Evolutionary conservation across 2,329 filamentous ascomycete species (phyloP).

Genomic region (Trichoderma asperellum): DNA sequence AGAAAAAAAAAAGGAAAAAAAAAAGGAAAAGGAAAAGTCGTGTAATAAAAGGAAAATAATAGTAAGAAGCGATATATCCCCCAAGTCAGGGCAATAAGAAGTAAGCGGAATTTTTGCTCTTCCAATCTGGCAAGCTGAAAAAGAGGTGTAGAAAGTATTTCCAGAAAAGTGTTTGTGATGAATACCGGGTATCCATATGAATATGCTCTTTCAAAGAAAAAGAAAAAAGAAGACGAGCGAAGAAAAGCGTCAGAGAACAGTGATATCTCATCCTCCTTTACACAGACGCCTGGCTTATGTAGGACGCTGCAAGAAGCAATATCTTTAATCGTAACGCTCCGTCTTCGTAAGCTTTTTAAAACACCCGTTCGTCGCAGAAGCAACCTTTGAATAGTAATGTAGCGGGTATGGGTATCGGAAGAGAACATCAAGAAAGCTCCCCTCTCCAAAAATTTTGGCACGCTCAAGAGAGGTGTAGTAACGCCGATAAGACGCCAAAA

Average conservation of each 20-base stretch:
- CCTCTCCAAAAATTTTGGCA: too few relatives aligned
- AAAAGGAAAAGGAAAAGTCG: neutral
- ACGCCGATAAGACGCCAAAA: neutral
- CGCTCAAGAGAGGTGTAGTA: neutral
- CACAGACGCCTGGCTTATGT: neutral
- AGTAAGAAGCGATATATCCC: neutral
- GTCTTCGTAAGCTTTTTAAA: neutral
- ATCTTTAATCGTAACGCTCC: neutral
- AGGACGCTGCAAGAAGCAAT: neutral
- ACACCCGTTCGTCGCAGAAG: neutral
- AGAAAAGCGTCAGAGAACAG: neutral
- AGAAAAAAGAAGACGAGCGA: neutral
- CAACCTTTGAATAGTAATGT: neutral
- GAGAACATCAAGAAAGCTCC: too few relatives aligned
- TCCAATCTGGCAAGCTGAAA: neutral
- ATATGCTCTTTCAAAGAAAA: neutral
- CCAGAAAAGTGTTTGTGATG: neutral
- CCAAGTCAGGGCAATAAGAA: neutral
- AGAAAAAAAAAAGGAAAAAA: too few relatives aligned
- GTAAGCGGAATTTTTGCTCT: neutral
- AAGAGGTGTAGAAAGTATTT: neutral
- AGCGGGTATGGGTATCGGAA: neutral
- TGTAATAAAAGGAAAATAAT: neutral
- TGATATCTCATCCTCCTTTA: neutral
- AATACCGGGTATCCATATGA: constrained; percentile 7